phyloP scores from a whole-genome alignment of 1,284 basidiomycete genomes.

The Irpex sp. region DNA sequence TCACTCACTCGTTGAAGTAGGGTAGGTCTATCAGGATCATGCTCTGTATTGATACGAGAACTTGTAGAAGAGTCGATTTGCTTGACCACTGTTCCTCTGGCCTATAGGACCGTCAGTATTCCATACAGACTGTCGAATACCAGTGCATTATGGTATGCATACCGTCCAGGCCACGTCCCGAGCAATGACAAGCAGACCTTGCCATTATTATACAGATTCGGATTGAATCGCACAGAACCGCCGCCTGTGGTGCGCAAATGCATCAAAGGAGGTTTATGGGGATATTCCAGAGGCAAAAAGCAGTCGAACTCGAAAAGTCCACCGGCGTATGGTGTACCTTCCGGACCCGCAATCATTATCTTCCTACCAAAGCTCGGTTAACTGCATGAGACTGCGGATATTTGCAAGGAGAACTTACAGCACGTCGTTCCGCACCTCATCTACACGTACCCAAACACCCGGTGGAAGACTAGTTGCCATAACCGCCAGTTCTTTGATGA shows the following conservation, averaged over 20 bases:
- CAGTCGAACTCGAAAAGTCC: slow-evolving; percentile 59
- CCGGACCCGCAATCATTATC: slow-evolving; percentile 53
- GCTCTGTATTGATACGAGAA: slow-evolving; percentile 52
- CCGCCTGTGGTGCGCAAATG: slow-evolving; percentile 50
- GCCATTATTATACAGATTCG: slow-evolving; percentile 47
- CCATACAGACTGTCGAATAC: too few relatives aligned
- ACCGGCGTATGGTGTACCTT: slow-evolving; percentile 49
- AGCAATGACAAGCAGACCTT: slow-evolving; percentile 52
- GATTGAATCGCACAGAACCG: slow-evolving; percentile 49
- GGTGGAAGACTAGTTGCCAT: slow-evolving; percentile 50
- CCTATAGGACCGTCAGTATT: slow-evolving; percentile 18
- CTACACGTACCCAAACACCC: slow-evolving; percentile 52
- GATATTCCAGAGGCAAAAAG: slow-evolving; percentile 49
- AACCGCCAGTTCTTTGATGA: slow-evolving; percentile 50
- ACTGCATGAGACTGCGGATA: background rate
- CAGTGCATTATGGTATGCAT: slow-evolving; percentile 14
- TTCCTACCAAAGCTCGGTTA: slow-evolving; percentile 31
- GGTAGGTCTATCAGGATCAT: slow-evolving; percentile 57
- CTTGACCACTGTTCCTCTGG: slow-evolving; percentile 51
- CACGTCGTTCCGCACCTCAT: slow-evolving; percentile 53
- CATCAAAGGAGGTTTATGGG: slow-evolving; percentile 40
- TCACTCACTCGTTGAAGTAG: slow-evolving; percentile 55
- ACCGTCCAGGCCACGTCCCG: slow-evolving; percentile 50
- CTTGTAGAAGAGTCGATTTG: slow-evolving; percentile 52
- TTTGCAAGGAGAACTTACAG: slow-evolving; percentile 32